Evolutionary conservation across 495 filamentous ascomycete species (phyloP).

Genomic region (Penicillium paradoxum): DNA sequence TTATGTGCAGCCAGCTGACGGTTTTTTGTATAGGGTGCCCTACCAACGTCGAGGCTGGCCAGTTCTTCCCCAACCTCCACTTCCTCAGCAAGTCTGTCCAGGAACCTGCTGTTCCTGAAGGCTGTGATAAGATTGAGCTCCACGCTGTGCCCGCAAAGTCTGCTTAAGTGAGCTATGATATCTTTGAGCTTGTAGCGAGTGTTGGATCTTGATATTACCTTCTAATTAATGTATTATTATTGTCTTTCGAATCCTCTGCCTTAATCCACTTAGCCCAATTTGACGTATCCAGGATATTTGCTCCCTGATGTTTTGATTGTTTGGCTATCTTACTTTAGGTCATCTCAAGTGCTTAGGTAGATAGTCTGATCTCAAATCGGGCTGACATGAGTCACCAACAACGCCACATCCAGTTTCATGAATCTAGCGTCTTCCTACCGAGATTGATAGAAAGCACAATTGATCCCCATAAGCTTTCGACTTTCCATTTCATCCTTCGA

Average conservation of each 20-base stretch:
- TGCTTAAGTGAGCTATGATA: not conserved
- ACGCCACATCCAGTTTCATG: no score
- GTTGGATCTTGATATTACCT: not conserved
- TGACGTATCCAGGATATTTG: no score
- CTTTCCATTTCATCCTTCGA: not conserved
- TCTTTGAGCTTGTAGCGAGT: not conserved
- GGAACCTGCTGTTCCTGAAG: not conserved
- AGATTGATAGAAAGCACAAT: not conserved
- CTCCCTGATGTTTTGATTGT: no score
- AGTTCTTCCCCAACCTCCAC: slow-evolving; percentile 5
- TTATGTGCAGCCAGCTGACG: slow-evolving; percentile 3
- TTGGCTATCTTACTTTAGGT: no score
- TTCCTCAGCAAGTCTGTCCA: slow-evolving; percentile 1
- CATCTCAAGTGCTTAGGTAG: no score
- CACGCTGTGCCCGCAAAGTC: slow-evolving; percentile 1
- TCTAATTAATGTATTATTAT: not conserved
- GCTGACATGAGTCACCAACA: no score
- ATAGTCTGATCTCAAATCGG: no score
- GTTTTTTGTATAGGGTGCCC: slow-evolving; percentile 3
- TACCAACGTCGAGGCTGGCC: not conserved
- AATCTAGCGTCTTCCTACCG: not conserved
- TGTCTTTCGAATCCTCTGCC: not conserved
- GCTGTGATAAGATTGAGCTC: slow-evolving; percentile 8
- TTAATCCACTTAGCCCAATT: not conserved
- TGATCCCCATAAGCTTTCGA: not conserved